phyloP scores from a whole-genome alignment of 495 filamentous ascomycete genomes.

The Lasiosphaeriaceae sp. region DNA sequence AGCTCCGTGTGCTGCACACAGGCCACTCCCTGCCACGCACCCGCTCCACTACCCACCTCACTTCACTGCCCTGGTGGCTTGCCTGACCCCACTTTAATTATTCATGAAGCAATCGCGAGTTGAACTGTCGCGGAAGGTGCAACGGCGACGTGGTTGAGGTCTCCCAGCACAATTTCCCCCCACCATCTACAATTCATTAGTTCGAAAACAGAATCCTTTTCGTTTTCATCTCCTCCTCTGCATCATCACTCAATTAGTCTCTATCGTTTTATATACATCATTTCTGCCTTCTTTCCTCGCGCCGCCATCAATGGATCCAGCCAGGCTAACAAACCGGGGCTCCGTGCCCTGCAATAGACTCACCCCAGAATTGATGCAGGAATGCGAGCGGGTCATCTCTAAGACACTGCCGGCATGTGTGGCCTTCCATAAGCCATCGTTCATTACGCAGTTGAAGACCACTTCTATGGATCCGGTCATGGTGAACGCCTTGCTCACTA shows the following conservation, averaged over 20 bases:
- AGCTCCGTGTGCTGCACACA: constrained; percentile 17
- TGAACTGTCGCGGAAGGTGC: too few relatives aligned
- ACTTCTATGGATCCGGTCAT: constrained; percentile 42
- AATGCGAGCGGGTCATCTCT: constrained; percentile 48
- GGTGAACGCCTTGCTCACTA: constrained; percentile 46
- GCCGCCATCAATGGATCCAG: not conserved
- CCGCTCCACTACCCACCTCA: not conserved
- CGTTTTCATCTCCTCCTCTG: too few relatives aligned
- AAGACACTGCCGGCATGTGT: constrained; percentile 50
- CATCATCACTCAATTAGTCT: too few relatives aligned
- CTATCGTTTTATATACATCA: too few relatives aligned
- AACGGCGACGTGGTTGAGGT: too few relatives aligned
- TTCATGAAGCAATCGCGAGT: too few relatives aligned
- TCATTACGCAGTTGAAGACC: constrained; percentile 47
- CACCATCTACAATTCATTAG: too few relatives aligned
- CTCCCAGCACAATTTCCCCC: too few relatives aligned
- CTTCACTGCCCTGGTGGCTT: not conserved
- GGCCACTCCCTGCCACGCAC: not conserved
- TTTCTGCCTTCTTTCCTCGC: not conserved
- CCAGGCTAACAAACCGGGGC: constrained; percentile 13
- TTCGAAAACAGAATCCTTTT: not conserved
- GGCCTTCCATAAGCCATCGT: constrained; percentile 51
- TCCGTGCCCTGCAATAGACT: constrained; percentile 27
- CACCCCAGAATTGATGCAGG: constrained; percentile 43
- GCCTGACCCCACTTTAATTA: not conserved